Evolutionary conservation across 169 alveolate species (phyloP).

Genomic region (Babesia bigemina): DNA sequence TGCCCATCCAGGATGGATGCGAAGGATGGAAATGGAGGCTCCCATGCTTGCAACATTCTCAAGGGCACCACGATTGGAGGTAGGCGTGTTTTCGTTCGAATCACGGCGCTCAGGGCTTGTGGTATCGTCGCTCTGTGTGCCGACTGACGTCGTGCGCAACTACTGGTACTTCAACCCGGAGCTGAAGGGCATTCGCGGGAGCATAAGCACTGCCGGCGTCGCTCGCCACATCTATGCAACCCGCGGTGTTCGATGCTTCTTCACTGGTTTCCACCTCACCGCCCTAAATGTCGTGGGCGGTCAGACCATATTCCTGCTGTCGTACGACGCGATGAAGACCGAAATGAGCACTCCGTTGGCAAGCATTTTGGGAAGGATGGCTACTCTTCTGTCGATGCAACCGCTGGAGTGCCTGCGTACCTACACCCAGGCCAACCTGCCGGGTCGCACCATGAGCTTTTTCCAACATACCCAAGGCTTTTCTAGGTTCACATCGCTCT

Average conservation of each 20-base stretch:
- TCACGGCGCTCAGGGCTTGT: conserved; percentile 30
- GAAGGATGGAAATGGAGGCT: neutral
- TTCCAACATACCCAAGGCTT: conserved; percentile 27
- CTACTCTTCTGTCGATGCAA: conserved; percentile 29
- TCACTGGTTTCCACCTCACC: conserved; percentile 55
- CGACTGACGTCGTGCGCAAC: conserved; percentile 64
- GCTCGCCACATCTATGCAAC: conserved; percentile 45
- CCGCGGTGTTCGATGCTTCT: conserved; percentile 44
- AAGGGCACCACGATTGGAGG: conserved; percentile 58
- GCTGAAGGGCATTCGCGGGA: conserved; percentile 17
- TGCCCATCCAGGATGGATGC: conserved; percentile 30
- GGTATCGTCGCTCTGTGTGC: conserved; percentile 38
- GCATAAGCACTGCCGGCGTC: conserved; percentile 41
- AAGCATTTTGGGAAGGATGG: conserved; percentile 52
- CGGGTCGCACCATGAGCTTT: neutral
- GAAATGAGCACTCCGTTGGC: conserved; percentile 43
- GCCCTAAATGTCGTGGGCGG: conserved; percentile 37
- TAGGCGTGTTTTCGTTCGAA: neutral
- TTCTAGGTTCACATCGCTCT: neutral
- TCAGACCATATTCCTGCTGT: conserved; percentile 46
- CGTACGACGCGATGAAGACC: conserved; percentile 47
- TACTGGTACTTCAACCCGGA: conserved; percentile 67
- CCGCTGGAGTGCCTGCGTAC: conserved; percentile 69
- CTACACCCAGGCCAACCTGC: conserved; percentile 56
- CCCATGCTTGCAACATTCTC: conserved; percentile 36